Evolutionary conservation across 495 filamentous ascomycete genomes (phyloP), one percentile per base, ranked within the genome.

Genomic region (Patellaria atrata): DNA sequence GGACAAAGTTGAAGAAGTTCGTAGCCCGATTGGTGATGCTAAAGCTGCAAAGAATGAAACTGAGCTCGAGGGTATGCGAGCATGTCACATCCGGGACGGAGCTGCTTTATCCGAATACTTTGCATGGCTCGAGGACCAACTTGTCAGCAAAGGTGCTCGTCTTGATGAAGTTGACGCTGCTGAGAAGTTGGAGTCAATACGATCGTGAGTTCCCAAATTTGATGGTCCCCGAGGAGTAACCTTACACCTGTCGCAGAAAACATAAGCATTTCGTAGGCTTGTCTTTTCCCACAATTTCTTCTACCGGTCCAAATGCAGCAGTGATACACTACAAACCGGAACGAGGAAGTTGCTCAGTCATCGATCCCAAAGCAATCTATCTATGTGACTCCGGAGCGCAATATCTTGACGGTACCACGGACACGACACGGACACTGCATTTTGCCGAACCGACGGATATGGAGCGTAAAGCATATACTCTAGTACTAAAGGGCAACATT

Each of bases 281-380:
- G 6, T 94, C 86, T 3, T 99, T 99, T 47, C 75, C 82, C 44
- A 94, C 91, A 3, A 96, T 99, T 43, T 96, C 89, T 8, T 91
- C 86, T 0, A 93, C 83, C 1, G 91, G 91, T 4, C 60, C 89
- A 14, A 96, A 99, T 60, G 89, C 86, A 22, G 91, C 91, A 2
- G 73, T 99, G 12, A 96, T 99, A 29, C 91, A 99, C 56, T 99
- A 99, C 62, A 87, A 84, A 48, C 91, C 91, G 0, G 80, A 93
- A 48, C 69, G 68, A 33, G 82, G 82, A 33, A 72, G 62, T 41
- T 96, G 91, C 58, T 67, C 82, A 23, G 65, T 68, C 25, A 82
- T 99, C 44, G 86, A 99, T 44, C 84, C 86, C 4, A 73, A 74
- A 15, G 73, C 74, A 11, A 73, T 99, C 37, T 99, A 96, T 51